A percentile compares a stretch with the other conserved stretches of the same genome.
phyloP scores from a whole-genome alignment of 1,139 yeast genomes.

The Pichia sp. region DNA sequence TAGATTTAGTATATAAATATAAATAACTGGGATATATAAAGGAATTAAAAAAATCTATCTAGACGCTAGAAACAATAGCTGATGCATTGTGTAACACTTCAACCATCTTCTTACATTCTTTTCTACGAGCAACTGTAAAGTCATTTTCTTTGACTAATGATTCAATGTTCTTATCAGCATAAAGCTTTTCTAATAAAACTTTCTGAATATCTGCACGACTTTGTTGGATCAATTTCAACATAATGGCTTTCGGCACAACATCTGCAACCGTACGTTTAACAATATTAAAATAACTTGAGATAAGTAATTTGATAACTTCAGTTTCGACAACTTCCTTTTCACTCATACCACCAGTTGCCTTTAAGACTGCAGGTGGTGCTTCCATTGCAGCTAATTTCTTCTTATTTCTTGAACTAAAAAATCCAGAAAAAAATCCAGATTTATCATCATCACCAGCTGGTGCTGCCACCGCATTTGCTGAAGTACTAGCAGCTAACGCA shows the following conservation, averaged over 20 bases:
- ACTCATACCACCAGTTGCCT: constrained; percentile 91
- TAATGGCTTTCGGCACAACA: constrained; percentile 88
- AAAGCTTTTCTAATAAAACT: constrained; percentile 80
- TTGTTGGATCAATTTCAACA: constrained; percentile 80
- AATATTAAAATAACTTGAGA: constrained; percentile 82
- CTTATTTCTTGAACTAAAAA: constrained; percentile 87
- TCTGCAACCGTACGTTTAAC: constrained; percentile 93
- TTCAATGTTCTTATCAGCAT: constrained; percentile 66
- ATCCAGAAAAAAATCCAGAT: constrained; percentile 76
- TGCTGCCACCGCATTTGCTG: constrained; percentile 19
- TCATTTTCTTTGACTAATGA: constrained; percentile 90
- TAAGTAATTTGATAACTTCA: constrained; percentile 88
- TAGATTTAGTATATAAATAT: no score
- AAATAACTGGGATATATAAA: no score
- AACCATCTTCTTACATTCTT: constrained; percentile 92
- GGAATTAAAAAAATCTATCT: no score
- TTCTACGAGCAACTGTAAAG: constrained; percentile 86
- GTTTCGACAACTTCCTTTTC: constrained; percentile 97
- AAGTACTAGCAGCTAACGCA: constrained; percentile 27
- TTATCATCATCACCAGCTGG: constrained; percentile 35
- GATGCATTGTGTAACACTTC: constrained; percentile 84
- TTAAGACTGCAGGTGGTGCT: constrained; percentile 91
- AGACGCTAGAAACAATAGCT: constrained; percentile 86
- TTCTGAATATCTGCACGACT: constrained; percentile 88
- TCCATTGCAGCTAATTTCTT: constrained; percentile 95